These are phyloP conservation scores for Phytophthora sp. DNA, from an alignment of 352 stramenopile genomes.

Conservation along the genomic window DNA sequence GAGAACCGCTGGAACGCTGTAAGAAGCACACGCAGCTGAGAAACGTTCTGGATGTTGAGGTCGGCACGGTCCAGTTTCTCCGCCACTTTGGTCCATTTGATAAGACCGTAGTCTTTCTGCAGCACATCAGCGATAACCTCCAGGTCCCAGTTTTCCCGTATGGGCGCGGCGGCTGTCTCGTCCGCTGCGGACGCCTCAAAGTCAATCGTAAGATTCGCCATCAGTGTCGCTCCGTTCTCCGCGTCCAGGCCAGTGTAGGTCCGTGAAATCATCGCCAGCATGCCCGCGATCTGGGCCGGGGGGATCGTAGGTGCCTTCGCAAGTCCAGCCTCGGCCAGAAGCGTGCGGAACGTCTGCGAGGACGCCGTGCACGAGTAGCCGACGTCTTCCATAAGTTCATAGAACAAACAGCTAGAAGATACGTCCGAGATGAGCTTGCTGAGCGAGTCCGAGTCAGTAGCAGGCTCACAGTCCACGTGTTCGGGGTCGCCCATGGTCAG, in stretches of 20 bases:
- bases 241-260: constrained; percentile 76
- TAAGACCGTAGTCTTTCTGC: constrained; percentile 83
- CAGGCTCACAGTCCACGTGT: constrained; percentile 79
- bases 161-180: constrained; percentile 32
- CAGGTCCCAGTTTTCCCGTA: constrained; percentile 76
- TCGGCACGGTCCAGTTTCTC: constrained; percentile 88
- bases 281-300: constrained; percentile 85
- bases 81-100: constrained; percentile 87
- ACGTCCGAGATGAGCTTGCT: constrained; percentile 85
- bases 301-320: constrained; percentile 84
- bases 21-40: constrained; percentile 76
- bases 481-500: constrained; percentile 88
- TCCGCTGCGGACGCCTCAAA: constrained; percentile 57
- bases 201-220: constrained; percentile 82
- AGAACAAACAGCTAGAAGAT: constrained; percentile 82
- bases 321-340: constrained; percentile 83
- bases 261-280: constrained; percentile 88
- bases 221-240: constrained; percentile 74
- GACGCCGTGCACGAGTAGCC: constrained; percentile 86
- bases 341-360: constrained; percentile 78
- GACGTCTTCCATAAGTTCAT: constrained; percentile 92
- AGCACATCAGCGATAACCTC: constrained; percentile 88
- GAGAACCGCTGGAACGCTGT: constrained; percentile 84
- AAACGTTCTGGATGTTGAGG: constrained; percentile 62
- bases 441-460: constrained; percentile 66